Conservation (phyloP, 2,329 filamentous ascomycete genomes). For the Beauveria rudraprayagi region DNA sequence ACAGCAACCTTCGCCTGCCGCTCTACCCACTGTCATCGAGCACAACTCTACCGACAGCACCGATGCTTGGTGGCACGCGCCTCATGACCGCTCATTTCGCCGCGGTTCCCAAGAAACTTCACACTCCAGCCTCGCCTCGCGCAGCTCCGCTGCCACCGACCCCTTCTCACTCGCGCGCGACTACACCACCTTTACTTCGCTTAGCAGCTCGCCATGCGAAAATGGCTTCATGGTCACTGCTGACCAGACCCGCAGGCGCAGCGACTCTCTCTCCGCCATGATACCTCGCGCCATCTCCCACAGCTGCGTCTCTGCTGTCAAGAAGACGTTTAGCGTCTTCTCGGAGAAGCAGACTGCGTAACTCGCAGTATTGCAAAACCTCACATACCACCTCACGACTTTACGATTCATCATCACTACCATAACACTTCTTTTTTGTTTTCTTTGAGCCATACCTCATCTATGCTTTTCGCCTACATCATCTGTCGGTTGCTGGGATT, state of each 20-base stretch:
- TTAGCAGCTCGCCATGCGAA: conserved; percentile 6
- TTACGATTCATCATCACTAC: background rate
- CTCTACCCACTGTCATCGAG: background rate
- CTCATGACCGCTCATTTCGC: background rate
- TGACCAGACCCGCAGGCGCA: background rate
- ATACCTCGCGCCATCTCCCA: conserved; percentile 9
- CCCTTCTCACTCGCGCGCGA: conserved; percentile 1
- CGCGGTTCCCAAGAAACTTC: conserved; percentile 7
- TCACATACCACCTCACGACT: background rate
- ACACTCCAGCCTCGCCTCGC: conserved; percentile 3
- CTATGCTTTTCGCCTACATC: background rate
- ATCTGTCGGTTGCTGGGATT: background rate
- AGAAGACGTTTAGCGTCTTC: conserved; percentile 9
- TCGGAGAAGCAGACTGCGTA: background rate
- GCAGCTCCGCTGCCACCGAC: background rate
- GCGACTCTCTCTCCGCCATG: conserved; percentile 7
- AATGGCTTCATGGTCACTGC: background rate
- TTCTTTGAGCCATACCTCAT: background rate
- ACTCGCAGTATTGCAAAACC: background rate
- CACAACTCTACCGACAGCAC: background rate
- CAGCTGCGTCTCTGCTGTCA: conserved; percentile 9
- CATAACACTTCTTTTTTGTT: background rate
- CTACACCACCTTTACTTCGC: background rate
- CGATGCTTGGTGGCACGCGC: conserved; percentile 3
- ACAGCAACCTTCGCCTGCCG: background rate